phyloP scores from a whole-genome alignment of 2,329 filamentous ascomycete genomes.

The Epichloe aotearoae region DNA sequence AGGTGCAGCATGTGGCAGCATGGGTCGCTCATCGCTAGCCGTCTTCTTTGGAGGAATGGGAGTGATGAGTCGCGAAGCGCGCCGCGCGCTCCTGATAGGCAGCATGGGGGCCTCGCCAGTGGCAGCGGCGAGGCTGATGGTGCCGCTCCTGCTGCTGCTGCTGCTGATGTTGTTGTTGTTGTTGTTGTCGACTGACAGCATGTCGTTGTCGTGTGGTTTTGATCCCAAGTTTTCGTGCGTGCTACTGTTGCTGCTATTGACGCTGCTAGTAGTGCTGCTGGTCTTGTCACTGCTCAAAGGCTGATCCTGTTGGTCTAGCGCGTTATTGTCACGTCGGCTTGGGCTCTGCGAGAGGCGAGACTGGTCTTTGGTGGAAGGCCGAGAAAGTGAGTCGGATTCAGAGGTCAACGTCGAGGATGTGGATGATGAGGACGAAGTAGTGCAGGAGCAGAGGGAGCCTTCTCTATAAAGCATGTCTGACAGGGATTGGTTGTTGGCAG shows the following conservation, averaged over 20 bases:
- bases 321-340: neutral
- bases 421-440: neutral
- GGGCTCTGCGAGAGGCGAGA: neutral
- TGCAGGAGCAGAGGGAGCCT: constrained; percentile 9
- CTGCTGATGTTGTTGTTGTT: constrained; percentile 8
- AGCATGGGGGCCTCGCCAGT: constrained; percentile 25
- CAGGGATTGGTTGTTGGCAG: neutral
- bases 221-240: neutral
- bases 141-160: constrained; percentile 6
- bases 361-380: constrained; percentile 1
- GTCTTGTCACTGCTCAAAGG: constrained; percentile 1
- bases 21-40: constrained; percentile 16
- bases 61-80: constrained; percentile 29
- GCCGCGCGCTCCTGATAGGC: constrained; percentile 35
- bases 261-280: neutral
- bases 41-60: constrained; percentile 22
- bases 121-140: constrained; percentile 11
- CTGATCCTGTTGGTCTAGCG: constrained; percentile 1
- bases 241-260: constrained; percentile 1
- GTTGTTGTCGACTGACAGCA: constrained; percentile 15
- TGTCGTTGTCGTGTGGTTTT: constrained; percentile 10
- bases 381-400: constrained; percentile 1
- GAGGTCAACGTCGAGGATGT: neutral
- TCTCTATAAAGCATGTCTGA: constrained; percentile 10
- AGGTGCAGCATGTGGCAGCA: constrained; percentile 29